Conservation (phyloP, 257 asterid genomes). For the Cordia subcordata region DNA sequence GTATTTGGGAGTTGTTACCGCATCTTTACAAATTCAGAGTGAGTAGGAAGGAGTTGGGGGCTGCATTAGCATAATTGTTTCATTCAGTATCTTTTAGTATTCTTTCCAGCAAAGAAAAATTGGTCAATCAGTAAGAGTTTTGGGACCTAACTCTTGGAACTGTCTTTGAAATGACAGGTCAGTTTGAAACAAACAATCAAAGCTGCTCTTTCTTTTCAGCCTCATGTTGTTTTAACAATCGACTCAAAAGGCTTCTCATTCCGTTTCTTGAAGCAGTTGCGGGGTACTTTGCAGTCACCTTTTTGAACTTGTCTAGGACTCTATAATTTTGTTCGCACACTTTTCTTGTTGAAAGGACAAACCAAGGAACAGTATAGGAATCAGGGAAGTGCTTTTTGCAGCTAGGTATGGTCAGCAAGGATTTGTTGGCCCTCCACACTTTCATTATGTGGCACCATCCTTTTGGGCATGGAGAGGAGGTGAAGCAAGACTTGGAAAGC, state of each 20-base stretch:
- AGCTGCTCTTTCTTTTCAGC: slow-evolving; percentile 64
- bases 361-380: slow-evolving; percentile 33
- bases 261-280: slow-evolving; percentile 74
- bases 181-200: slow-evolving; percentile 60
- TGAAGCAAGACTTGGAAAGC: slow-evolving; percentile 72
- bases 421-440: slow-evolving; percentile 51
- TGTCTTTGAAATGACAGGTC: slow-evolving; percentile 36
- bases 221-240: slow-evolving; percentile 89
- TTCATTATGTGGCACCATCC: slow-evolving; percentile 94
- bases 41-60: slow-evolving; percentile 4
- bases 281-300: slow-evolving; percentile 39
- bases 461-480: slow-evolving; percentile 99
- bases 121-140: slow-evolving; percentile 8
- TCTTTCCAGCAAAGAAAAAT: not conserved
- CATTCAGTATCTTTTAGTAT: slow-evolving; percentile 1
- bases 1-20: slow-evolving; percentile 90
- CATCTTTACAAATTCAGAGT: slow-evolving; percentile 74
- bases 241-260: slow-evolving; percentile 93
- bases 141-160: slow-evolving; percentile 14
- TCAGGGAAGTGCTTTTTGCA: slow-evolving; percentile 56
- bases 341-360: slow-evolving; percentile 27
- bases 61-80: not conserved
- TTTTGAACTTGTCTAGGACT: slow-evolving; percentile 2
- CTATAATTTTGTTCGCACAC: not conserved
- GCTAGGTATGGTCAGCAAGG: slow-evolving; percentile 49